Evolutionary conservation across 139 green algal genomes (phyloP), one percentile per base, ranked within the genome.

Genomic region (Haematococcus sp.): DNA sequence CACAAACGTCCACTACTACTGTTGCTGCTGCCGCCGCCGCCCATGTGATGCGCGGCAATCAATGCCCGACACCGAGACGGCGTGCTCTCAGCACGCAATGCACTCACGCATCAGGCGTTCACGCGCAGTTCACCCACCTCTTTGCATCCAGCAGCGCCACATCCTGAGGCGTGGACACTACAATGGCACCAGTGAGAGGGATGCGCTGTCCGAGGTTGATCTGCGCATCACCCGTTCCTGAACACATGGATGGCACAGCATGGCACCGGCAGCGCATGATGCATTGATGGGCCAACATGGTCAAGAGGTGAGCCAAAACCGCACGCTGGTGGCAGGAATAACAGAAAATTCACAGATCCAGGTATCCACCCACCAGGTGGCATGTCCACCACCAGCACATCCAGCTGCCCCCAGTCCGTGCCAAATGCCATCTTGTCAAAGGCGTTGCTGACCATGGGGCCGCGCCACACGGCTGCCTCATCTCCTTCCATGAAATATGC

Each of bases 321-420:
- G 46, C 46, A 55, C 17, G 46, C 46, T 23, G 15, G 40, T 49
- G 40, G 7, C 40, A 49, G 40, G 40, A 49, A 11, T 7, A 7
- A 49, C 7, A 19, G 40, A 49, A 49, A 11, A 19, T 19, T 49
- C 40, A 49, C 40, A 7, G 11, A 11, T 49, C 40, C n/a, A n/a
- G n/a, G n/a, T n/a, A n/a, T 23, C 13, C 28, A 70, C 63, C 9
- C 4, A 74, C 94, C 94, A 27, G 94, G 94, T 0, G 94, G 94
- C 92, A 98, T 96, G 83, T 98, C 94, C 19, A 98, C 86, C 22
- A 98, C 73, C 61, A 98, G 73, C 15, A 97, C 86, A 63, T 98
- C 91, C 35, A 98, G 80, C 28, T 63, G 40, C 7, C 83, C 88
- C 94, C 94, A 98, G 3, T 72, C 78, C 7, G 90, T 92, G 17